Evolutionary conservation across 2,329 filamentous ascomycete species (phyloP), one percentile per base, ranked within the genome.

Genomic region (Trichothecium roseum): DNA sequence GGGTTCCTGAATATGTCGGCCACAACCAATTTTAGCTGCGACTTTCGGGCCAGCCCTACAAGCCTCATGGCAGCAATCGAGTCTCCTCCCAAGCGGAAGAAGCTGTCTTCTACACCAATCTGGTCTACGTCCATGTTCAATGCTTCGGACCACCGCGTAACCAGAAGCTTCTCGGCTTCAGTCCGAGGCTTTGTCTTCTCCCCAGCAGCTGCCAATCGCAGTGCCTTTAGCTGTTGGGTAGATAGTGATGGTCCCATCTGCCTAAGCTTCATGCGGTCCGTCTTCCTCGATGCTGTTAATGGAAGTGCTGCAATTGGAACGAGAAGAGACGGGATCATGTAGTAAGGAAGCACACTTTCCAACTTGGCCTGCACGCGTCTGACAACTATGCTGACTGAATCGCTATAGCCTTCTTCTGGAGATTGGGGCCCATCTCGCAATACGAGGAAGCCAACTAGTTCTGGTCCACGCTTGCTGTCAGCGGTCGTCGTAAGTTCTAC

Each of bases 61-160:
- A 74, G 48, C 43, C 64, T 68, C 66, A 74, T 75, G 1, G 67
- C 68, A 2, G 60, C 50, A 9, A 73, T 63, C 0, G 69, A 72
- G 49, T 72, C 68, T 14, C 69, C 69, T 1, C 69, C 69, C 0
- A 71, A 56, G 2, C 59, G 60, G 57, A 73, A 72, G 49, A 74
- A 73, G 50, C 67, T 68, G 41, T 71, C 63, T 10, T 69, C 60
- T 3, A 60, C 47, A 2, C 63, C 58, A 7, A 72, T 65, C 3
- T 12, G 12, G 16, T 15, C 29, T 5, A 10, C 9, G 18, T 16
- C 15, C 12, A 31, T 2, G 15, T 18, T 14, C 12, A 31, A 14
- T 10, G 15, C 14, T 12, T 16, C 2, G 14, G 29, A 13, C 29
- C 29, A 31, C 10, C 4, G 15, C 18, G 29, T 10, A 31, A 14